Percentiles rank a stretch among this genome's conserved stretches.
phyloP scores from a whole-genome alignment of 768 basidiomycete genomes.

The Pleurotus citrinopileatus region DNA sequence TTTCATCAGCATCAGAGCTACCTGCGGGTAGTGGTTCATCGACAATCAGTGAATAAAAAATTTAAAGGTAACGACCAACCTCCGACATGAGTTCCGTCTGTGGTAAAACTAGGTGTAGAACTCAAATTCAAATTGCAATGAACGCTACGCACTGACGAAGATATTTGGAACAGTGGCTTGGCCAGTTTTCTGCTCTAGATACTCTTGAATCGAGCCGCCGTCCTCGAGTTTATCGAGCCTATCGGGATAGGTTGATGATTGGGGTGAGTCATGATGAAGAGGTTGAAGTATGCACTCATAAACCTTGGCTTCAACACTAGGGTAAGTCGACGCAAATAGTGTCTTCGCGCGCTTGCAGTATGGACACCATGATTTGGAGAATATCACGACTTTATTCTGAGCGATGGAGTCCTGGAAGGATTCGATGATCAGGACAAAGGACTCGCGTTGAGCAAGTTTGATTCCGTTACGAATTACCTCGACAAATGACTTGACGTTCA shows the following conservation, averaged over 20 bases:
- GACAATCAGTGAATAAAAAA: background rate
- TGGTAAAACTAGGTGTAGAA: background rate
- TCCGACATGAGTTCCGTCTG: conserved; percentile 5
- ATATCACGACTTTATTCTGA: conserved; percentile 37
- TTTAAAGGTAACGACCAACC: background rate
- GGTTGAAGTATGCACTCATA: conserved; percentile 29
- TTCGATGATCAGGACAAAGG: too few relatives aligned
- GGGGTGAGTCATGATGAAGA: background rate
- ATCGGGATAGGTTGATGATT: background rate
- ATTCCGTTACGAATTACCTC: background rate
- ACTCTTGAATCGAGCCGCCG: conserved; percentile 46
- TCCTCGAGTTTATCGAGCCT: conserved; percentile 47
- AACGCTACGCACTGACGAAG: conserved; percentile 47
- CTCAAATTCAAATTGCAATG: background rate
- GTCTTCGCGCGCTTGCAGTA: conserved; percentile 34
- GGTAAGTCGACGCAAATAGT: conserved; percentile 25
- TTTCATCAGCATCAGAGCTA: background rate
- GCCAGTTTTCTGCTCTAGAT: conserved; percentile 45
- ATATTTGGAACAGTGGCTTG: conserved; percentile 57
- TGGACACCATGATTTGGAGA: conserved; percentile 41
- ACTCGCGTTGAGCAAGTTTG: background rate
- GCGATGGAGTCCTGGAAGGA: conserved; percentile 28
- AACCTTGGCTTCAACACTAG: conserved; percentile 22
- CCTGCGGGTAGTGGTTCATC: background rate
- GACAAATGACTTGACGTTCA: background rate